phyloP scores from a whole-genome alignment of 768 basidiomycete genomes.

The Dictyophora rubrovolvata region DNA sequence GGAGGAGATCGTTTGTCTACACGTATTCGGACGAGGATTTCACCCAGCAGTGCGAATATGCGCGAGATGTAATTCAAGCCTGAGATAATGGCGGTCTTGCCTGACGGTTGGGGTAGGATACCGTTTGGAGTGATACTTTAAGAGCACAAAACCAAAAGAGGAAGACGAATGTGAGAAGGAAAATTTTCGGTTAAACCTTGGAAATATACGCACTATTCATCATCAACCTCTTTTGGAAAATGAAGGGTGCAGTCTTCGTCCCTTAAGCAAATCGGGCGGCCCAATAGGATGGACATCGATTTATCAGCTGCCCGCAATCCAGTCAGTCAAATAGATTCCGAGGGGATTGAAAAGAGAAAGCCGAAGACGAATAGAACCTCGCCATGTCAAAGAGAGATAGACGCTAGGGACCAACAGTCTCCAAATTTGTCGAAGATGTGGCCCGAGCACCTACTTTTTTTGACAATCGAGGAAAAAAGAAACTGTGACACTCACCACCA shows the following conservation, averaged over 20 bases:
- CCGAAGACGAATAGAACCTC: not conserved
- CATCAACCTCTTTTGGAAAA: constrained; percentile 81
- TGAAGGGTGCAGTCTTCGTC: constrained; percentile 88
- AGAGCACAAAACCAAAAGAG: constrained; percentile 7
- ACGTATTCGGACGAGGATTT: constrained; percentile 78
- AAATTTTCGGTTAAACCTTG: constrained; percentile 22
- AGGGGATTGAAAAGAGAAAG: not conserved
- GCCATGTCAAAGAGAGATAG: not conserved
- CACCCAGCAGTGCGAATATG: constrained; percentile 76
- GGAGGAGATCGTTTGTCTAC: constrained; percentile 82
- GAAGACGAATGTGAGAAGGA: constrained; percentile 15
- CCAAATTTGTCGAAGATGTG: not conserved
- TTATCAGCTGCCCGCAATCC: constrained; percentile 57
- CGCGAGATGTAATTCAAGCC: constrained; percentile 83
- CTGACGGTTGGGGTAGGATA: constrained; percentile 80
- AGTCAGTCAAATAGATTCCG: constrained; percentile 4
- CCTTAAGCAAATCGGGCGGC: constrained; percentile 74
- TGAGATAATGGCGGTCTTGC: constrained; percentile 74
- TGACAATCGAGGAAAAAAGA: not conserved
- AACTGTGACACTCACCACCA: constrained; percentile 45
- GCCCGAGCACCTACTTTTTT: not conserved
- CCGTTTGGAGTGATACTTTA: constrained; percentile 71
- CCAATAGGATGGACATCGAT: constrained; percentile 78
- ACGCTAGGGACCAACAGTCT: not conserved
- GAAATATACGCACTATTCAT: constrained; percentile 63